Conservation (phyloP, 768 basidiomycete species). For the Rhizopogon rudus region DNA sequence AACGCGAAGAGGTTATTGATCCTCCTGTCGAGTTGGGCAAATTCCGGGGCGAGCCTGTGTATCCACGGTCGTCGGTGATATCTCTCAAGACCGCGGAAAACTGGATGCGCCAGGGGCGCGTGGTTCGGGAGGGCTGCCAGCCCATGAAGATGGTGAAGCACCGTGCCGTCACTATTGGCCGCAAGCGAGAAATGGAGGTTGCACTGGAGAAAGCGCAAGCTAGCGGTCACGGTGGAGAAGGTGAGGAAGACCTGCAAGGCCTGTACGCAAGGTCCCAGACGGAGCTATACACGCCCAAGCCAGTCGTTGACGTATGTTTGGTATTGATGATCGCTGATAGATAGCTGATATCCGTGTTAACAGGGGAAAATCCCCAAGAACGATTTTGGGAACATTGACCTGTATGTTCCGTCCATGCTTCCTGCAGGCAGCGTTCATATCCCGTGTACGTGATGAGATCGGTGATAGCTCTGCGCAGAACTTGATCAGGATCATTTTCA, state of each 20-base stretch:
- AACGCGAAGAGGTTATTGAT: slow-evolving; percentile 80
- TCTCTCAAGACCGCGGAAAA: slow-evolving; percentile 87
- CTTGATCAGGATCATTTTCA: slow-evolving; percentile 25
- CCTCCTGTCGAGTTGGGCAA: slow-evolving; percentile 81
- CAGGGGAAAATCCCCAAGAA: slow-evolving; percentile 95
- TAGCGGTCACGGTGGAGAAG: slow-evolving; percentile 32
- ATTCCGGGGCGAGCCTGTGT: slow-evolving; percentile 92
- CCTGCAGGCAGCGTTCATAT: slow-evolving; percentile 83
- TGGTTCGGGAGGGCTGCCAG: slow-evolving; percentile 67
- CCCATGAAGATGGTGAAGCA: slow-evolving; percentile 89
- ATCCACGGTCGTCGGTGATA: slow-evolving; percentile 79
- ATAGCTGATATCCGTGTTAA: slow-evolving; percentile 5
- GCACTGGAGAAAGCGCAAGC: slow-evolving; percentile 36
- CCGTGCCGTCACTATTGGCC: slow-evolving; percentile 74
- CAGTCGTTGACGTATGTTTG: slow-evolving; percentile 68
- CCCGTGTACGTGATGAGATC: slow-evolving; percentile 61
- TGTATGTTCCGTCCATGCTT: slow-evolving; percentile 94
- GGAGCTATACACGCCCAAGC: slow-evolving; percentile 69
- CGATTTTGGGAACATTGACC: slow-evolving; percentile 93
- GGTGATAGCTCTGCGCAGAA: slow-evolving; percentile 9
- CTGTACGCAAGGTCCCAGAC: slow-evolving; percentile 86
- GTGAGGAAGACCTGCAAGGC: slow-evolving; percentile 74
- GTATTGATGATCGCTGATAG: neutral
- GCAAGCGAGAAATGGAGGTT: slow-evolving; percentile 67
- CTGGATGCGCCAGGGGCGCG: slow-evolving; percentile 87